These are phyloP conservation scores for Suillus brevipes DNA, from an alignment of 768 basidiomycete genomes.

Conservation along the genomic window DNA sequence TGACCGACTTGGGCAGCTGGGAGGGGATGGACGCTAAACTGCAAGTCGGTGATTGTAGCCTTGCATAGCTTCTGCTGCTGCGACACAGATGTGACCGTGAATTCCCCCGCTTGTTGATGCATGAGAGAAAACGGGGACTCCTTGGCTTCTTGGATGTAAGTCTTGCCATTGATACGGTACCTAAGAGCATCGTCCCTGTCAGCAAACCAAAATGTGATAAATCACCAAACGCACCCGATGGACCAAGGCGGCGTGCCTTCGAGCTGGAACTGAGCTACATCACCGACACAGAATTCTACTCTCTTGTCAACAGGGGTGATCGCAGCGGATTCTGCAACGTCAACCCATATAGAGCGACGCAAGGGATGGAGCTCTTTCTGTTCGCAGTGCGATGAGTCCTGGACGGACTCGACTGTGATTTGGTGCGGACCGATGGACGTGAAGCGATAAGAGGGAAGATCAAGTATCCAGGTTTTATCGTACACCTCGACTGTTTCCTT, in stretches of 20 bases:
- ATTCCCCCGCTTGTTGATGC: constrained; percentile 80
- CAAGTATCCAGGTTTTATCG: constrained; percentile 65
- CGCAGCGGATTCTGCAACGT: constrained; percentile 95
- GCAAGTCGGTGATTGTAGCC: constrained; percentile 73
- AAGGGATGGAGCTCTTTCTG: constrained; percentile 66
- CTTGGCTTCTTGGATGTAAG: constrained; percentile 70
- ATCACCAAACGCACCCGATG: constrained; percentile 57
- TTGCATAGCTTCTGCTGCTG: constrained; percentile 94
- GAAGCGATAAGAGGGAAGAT: constrained; percentile 71
- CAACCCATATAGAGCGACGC: constrained; percentile 70
- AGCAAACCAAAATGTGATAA: constrained; percentile 9
- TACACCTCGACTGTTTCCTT: constrained; percentile 53
- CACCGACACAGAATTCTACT: constrained; percentile 87
- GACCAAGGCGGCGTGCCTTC: constrained; percentile 95
- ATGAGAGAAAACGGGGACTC: constrained; percentile 83
- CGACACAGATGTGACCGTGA: constrained; percentile 84
- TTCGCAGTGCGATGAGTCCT: constrained; percentile 81
- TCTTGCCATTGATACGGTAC: constrained; percentile 78
- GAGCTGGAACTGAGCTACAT: constrained; percentile 86
- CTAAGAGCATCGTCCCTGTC: constrained; percentile 39
- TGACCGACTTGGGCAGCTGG: constrained; percentile 89
- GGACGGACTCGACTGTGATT: constrained; percentile 73
- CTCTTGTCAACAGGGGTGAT: constrained; percentile 82
- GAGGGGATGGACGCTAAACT: constrained; percentile 73
- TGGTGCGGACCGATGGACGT: constrained; percentile 79